Base-by-base conservation (phyloP, 164 flowering plant species). In the Brasenia schreberi region DNA sequence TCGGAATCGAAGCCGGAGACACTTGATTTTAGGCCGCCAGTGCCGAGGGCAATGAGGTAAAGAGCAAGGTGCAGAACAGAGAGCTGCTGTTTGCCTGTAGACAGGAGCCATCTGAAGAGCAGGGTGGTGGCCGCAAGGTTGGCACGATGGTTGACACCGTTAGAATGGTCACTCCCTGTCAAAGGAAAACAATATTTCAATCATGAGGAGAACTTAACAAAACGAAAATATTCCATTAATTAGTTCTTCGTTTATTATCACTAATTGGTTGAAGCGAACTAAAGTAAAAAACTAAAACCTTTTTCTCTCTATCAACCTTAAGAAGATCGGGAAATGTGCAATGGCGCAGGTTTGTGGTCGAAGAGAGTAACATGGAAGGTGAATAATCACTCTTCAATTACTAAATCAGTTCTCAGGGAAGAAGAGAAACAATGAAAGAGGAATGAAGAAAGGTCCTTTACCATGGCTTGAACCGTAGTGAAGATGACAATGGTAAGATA, bases 1-100 rank as follows among this genome's bases (percentile, higher is more conserved):
- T 94, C 99, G 0, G 99, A 84, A 3, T 97, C 99, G 64, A 91
- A 86, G 0, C 97, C 99, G 0, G 97, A 89, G 0, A 94, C 97
- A 65, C 96, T 91, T 7, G 98, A 89, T 67, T 94, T 94, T 2
- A 91, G 78, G 5, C 99, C 97, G 2, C 99, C 99, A 4, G 97
- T 94, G n/a, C 99, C 99, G 0, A 94, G 84, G 6, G 99, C 97
- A 0, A 89, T 87, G 7, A 92, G 77, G 79, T 94, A 91, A 16
- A 94, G 83, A 0, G 97, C 97, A 5, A 80, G n/a, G 71, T 80
- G 85, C 11, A 94, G 92, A 10, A 89, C 79, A 5, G 66, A 44
- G 0, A 88, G 83, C 39, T 65, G n/a, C 76, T 77, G 65, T 42
- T 79, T 4, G 99, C 99, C 3, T 73, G 82, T 33, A 72, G 33